Evolutionary conservation across 352 stramenopile genomes (phyloP), one percentile per base, ranked within the genome.

Genomic region (Globisporangium recalcitrans): DNA sequence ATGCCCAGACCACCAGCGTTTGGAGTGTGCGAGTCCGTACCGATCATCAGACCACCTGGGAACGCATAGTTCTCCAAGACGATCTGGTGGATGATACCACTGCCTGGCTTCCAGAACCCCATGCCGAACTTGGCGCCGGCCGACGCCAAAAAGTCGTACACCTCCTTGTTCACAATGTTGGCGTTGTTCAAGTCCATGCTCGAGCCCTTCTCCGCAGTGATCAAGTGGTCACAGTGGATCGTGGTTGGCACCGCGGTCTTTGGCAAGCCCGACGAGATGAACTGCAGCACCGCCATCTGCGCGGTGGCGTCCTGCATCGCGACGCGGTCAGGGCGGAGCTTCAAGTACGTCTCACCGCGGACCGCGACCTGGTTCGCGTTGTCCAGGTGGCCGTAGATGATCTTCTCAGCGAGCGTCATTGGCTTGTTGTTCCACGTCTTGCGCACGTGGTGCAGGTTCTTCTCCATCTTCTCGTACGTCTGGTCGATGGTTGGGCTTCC

Each of bases 11-110:
- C 91, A 76, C 91, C 91, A 24, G 91, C 91, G 74, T 98, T 98
- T 19, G 89, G 88, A 21, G 91, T 98, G 82, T 98, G 91, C 65
- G 91, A 98, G 83, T 98, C 91, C 54, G 91, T 98, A 59, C 91
- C 91, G 67, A 98, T 97, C 88, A 98, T 98, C 19, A 98, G 80
- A 82, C 91, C 91, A 64, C 91, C 91, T 8, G 91, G 91, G 78
- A 98, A 98, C 38, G 91, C 90, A 66, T 98, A 98, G 87, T 98
- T 98, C 73, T 98, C 91, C 11, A 98, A 73, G 52, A 98, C 88
- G 55, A 98, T 97, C 85, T 98, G 90, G 74, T 97, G 91, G 60
- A 97, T 97, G 63, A 97, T 97, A 67, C 91, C 91, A 53, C 84
- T 95, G 65, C 91, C 91, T 46, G 91, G 91, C 76, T 96, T 97